These are phyloP conservation scores for Eucalyptus melliodora DNA, from an alignment of 345 rosid species.

Conservation along the genomic window DNA sequence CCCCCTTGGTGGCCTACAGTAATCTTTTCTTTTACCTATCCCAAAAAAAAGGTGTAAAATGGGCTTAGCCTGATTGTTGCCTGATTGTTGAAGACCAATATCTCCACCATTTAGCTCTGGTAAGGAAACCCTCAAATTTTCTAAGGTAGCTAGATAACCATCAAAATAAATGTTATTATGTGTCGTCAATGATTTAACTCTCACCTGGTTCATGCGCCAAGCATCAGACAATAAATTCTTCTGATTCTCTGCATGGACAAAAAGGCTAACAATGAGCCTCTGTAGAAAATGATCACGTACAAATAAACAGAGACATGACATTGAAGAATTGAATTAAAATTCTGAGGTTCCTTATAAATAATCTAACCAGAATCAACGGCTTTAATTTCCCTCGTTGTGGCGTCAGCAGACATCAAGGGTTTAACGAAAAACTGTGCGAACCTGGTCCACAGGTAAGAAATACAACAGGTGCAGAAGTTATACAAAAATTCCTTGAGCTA, in stretches of 20 bases:
- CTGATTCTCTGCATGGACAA: constrained; percentile 61
- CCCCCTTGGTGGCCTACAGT: background rate
- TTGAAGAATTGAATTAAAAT: background rate
- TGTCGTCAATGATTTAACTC: background rate
- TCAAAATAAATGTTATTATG: background rate
- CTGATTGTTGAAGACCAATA: background rate
- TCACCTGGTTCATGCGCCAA: constrained; percentile 85
- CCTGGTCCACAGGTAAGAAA: constrained; percentile 28
- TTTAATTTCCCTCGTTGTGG: constrained; percentile 82
- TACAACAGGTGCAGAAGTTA: background rate
- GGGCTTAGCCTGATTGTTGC: background rate
- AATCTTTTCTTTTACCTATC: background rate
- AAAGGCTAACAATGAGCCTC: background rate
- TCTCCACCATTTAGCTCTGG: background rate
- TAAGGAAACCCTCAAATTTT: background rate
- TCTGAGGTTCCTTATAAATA: background rate
- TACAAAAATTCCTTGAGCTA: background rate
- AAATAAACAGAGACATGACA: background rate
- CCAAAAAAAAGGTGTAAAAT: background rate
- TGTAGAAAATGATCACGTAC: background rate
- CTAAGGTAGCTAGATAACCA: background rate
- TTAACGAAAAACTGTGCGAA: constrained; percentile 84
- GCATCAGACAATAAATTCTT: constrained; percentile 74
- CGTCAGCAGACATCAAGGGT: constrained; percentile 91
- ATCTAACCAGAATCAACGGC: constrained; percentile 91